Percentiles rank a stretch among this genome's conserved stretches.
phyloP scores from a whole-genome alignment of 2,329 filamentous ascomycete genomes.

The Dichotomopilus funicola region DNA sequence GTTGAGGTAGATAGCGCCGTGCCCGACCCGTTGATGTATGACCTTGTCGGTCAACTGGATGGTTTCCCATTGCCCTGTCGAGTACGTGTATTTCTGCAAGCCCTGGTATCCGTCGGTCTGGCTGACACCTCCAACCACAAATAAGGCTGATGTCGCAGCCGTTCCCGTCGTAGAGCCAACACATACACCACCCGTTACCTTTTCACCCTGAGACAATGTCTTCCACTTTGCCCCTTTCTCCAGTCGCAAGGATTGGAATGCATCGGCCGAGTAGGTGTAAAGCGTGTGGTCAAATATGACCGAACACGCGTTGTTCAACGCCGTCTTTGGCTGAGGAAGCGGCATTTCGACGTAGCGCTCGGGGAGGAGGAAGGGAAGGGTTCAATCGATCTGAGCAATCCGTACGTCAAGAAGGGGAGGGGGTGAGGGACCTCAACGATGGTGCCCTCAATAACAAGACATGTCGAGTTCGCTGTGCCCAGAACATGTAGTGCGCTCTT shows the following conservation, averaged over 20 bases:
- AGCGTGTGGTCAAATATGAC: conserved; percentile 74
- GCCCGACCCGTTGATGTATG: conserved; percentile 63
- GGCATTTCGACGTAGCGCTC: conserved; percentile 48
- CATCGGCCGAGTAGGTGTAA: conserved; percentile 71
- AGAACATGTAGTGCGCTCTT: neutral
- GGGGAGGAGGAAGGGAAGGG: neutral
- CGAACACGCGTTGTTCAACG: conserved; percentile 73
- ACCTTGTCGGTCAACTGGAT: conserved; percentile 41
- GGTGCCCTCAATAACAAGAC: conserved; percentile 16
- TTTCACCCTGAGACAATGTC: conserved; percentile 55
- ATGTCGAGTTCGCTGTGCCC: conserved; percentile 15
- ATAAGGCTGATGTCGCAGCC: conserved; percentile 57
- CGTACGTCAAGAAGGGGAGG: conserved; percentile 10
- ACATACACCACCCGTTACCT: conserved; percentile 70
- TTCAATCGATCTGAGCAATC: conserved; percentile 2
- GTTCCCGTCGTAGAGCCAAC: conserved; percentile 62
- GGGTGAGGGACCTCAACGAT: conserved; percentile 7
- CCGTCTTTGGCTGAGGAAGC: conserved; percentile 61
- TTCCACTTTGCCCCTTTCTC: conserved; percentile 66
- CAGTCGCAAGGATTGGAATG: conserved; percentile 68
- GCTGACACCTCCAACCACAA: conserved; percentile 70
- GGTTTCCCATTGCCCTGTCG: conserved; percentile 47
- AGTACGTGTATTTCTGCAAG: conserved; percentile 60
- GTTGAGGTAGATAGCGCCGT: conserved; percentile 69
- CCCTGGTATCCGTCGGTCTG: conserved; percentile 57